Percentiles rank a stretch among this genome's conserved stretches.
Evolutionary conservation across 176 grass and related monocot species (phyloP).

Genomic region (Bromus sterilis): DNA sequence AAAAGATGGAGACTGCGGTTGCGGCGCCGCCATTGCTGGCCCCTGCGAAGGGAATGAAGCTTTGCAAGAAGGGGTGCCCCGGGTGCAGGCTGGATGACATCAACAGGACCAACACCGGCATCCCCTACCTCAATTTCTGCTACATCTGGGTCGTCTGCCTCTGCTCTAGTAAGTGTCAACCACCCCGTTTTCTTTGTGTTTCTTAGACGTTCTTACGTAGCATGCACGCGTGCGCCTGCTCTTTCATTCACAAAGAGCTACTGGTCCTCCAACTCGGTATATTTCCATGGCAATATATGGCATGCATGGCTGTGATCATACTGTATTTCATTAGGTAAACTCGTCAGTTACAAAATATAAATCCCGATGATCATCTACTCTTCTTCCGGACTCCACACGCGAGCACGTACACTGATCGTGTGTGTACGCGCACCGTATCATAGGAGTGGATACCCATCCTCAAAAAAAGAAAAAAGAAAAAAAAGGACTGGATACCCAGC

Average conservation of each 20-base stretch:
- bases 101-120: constrained; percentile 7
- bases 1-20: background rate
- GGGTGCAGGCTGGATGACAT: constrained; percentile 34
- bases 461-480: no score
- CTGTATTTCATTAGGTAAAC: background rate
- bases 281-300: no score
- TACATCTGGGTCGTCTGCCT: constrained; percentile 58
- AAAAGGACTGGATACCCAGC: no score
- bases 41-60: background rate
- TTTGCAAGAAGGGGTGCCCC: constrained; percentile 29
- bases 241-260: background rate
- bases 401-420: no score
- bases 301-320: background rate
- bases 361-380: no score
- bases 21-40: constrained; percentile 21
- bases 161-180: constrained; percentile 11
- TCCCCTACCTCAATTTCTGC: constrained; percentile 56
- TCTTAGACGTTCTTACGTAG: background rate
- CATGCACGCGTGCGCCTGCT: no score
- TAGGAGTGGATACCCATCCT: no score
- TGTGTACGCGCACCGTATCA: no score
- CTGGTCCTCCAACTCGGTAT: background rate
- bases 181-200: background rate
- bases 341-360: background rate
- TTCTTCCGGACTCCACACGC: no score